These are phyloP conservation scores for Apophysomyces elegans DNA, from an alignment of 371 early-diverging fungal genomes.

Conservation along the genomic window DNA sequence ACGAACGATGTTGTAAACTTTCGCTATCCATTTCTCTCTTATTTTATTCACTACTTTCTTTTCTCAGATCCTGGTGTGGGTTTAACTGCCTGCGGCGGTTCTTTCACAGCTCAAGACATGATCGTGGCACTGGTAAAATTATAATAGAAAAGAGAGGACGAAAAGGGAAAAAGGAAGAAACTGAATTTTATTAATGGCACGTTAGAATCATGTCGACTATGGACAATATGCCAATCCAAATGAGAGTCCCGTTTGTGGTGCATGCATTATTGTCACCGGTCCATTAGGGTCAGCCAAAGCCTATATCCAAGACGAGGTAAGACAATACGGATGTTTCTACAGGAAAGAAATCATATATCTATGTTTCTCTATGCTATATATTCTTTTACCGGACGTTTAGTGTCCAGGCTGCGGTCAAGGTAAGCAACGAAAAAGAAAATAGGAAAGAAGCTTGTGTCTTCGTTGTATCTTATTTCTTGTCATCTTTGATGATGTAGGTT, in stretches of 20 bases:
- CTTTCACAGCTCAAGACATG: conserved; percentile 42
- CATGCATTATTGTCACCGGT: conserved; percentile 44
- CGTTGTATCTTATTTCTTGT: no score
- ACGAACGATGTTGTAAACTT: no score
- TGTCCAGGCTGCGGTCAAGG: conserved; percentile 46
- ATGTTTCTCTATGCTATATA: no score
- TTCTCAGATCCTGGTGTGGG: conserved; percentile 50
- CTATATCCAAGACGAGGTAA: conserved; percentile 51
- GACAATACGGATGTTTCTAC: not conserved
- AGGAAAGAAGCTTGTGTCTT: not conserved
- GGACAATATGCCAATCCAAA: conserved; percentile 45
- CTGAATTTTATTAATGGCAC: not conserved
- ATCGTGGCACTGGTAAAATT: conserved; percentile 44
- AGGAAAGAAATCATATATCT: not conserved
- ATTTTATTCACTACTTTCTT: not conserved
- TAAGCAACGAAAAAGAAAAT: not conserved
- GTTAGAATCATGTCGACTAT: conserved; percentile 47
- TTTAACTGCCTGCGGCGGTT: conserved; percentile 41
- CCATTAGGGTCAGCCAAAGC: conserved; percentile 42
- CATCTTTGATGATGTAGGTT: conserved; percentile 21
- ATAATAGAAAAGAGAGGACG: not conserved
- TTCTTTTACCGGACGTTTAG: conserved; percentile 12
- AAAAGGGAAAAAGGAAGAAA: conserved; percentile 6
- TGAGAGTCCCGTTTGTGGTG: conserved; percentile 49
- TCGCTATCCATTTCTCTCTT: no score